Evolutionary conservation across 805 yeast genomes (phyloP).

Genomic region (Yarrowia porcina): DNA sequence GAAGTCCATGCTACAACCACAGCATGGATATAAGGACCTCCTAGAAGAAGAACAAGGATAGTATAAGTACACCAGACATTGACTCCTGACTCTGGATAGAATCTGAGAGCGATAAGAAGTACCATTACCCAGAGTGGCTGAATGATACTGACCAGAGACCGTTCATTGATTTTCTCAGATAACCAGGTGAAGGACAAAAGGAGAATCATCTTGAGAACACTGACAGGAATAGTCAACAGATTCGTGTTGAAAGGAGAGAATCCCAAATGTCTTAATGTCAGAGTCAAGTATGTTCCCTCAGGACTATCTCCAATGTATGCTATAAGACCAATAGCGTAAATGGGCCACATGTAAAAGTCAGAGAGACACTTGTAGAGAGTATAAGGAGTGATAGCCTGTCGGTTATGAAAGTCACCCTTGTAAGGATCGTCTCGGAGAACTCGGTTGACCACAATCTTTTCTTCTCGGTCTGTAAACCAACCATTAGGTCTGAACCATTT

Average conservation of each 20-base stretch:
- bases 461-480: slow-evolving; percentile 53
- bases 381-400: slow-evolving; percentile 48
- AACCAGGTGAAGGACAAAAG: slow-evolving; percentile 27
- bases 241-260: slow-evolving; percentile 53
- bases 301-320: slow-evolving; percentile 42
- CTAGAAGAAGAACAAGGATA: slow-evolving; percentile 33
- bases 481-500: slow-evolving; percentile 50
- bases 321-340: slow-evolving; percentile 49
- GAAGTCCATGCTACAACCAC: slow-evolving; percentile 60
- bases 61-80: slow-evolving; percentile 37
- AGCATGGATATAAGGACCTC: slow-evolving; percentile 47
- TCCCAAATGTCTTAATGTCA: slow-evolving; percentile 49
- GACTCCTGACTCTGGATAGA: slow-evolving; percentile 30
- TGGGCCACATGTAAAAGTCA: slow-evolving; percentile 57
- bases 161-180: slow-evolving; percentile 27
- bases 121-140: slow-evolving; percentile 29
- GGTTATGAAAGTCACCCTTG: slow-evolving; percentile 61
- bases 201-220: slow-evolving; percentile 27
- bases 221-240: slow-evolving; percentile 44
- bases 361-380: slow-evolving; percentile 43
- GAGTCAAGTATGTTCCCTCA: slow-evolving; percentile 46
- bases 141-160: slow-evolving; percentile 24
- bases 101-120: slow-evolving; percentile 19
- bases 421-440: slow-evolving; percentile 61
- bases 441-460: slow-evolving; percentile 55